Evolutionary conservation across 306 rosid species (phyloP), one percentile per base, ranked within the genome.

Genomic region (Luffa acutangula): DNA sequence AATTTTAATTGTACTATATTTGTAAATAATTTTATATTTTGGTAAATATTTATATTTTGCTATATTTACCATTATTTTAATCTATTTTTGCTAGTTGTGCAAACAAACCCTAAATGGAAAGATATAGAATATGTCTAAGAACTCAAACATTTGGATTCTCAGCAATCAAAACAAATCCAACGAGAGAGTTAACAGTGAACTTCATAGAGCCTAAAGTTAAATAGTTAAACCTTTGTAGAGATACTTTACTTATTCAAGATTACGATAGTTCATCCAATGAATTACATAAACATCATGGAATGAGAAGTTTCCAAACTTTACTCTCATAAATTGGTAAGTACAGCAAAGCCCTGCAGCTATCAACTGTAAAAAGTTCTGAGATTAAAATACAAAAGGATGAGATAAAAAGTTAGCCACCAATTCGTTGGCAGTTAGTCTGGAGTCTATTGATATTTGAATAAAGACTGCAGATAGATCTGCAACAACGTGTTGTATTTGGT

Each of bases 401-500:
- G 57, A 15, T 14, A 48, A 74, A 51, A 74, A 6, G 62, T 74
- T 4, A 74, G 78, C 78, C 43, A 74, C 20, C 45, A 51, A 74
- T 74, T 74, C 21, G 25, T 37, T 65, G 62, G 62, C 78, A 74
- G 78, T 74, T 51, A 51, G 78, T 51, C 62, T 74, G 51, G 13
- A 11, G 31, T 72, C 77, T 72, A 48, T 13, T 48, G 42, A 72
- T 72, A 14, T 43, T 46, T 46, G 77, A 72, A 72, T 3, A 21
- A 21, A 31, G 9, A 72, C 62, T 64, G 71, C 42, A 15, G 72
- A 37, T 14, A 43, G 79, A 82, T 69, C 85, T 76, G 83, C 85
- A 74, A 51, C 53, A 69, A 49, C 86, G 52, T 18, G 10, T 21
- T 31, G 51, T 73, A 80, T 84, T 81, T 69, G 75, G 79, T 80